These are phyloP conservation scores for Tolypocladium album DNA, from an alignment of 2,329 filamentous ascomycete species.

Conservation along the genomic window DNA sequence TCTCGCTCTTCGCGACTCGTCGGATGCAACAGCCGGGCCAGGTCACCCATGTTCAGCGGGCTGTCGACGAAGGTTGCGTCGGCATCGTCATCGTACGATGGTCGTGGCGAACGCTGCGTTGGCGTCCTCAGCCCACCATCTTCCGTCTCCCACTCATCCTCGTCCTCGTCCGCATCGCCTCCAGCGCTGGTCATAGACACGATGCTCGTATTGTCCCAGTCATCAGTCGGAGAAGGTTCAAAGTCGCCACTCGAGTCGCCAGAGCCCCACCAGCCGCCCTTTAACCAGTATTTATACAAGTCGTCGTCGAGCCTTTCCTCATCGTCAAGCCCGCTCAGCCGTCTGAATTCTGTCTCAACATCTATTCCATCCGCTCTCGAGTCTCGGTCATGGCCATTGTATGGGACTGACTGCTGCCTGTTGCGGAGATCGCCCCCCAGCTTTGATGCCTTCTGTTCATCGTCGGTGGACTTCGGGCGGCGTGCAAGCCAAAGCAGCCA, in stretches of 20 bases:
- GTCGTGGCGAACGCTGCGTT: conserved; percentile 49
- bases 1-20: conserved; percentile 65
- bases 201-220: conserved; percentile 71
- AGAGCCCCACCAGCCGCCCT: conserved; percentile 76
- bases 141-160: conserved; percentile 36
- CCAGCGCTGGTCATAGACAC: conserved; percentile 46
- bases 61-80: conserved; percentile 49
- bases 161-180: conserved; percentile 24
- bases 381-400: conserved; percentile 38
- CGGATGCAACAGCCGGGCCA: conserved; percentile 76
- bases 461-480: conserved; percentile 3
- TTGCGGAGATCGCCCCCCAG: background rate
- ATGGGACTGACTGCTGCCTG: background rate
- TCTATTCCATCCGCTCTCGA: conserved; percentile 59
- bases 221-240: conserved; percentile 38
- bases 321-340: conserved; percentile 32
- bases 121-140: conserved; percentile 56
- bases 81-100: conserved; percentile 26
- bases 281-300: conserved; percentile 77
- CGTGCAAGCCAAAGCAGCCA: conserved; percentile 48
- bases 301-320: conserved; percentile 62
- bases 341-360: conserved; percentile 69
- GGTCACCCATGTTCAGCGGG: conserved; percentile 53
- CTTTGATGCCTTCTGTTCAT: background rate
- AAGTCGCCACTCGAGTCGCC: conserved; percentile 76